Evolutionary conservation across 2,329 filamentous ascomycete species (phyloP), one percentile per base, ranked within the genome.

Genomic region (Sporothrix inflata): DNA sequence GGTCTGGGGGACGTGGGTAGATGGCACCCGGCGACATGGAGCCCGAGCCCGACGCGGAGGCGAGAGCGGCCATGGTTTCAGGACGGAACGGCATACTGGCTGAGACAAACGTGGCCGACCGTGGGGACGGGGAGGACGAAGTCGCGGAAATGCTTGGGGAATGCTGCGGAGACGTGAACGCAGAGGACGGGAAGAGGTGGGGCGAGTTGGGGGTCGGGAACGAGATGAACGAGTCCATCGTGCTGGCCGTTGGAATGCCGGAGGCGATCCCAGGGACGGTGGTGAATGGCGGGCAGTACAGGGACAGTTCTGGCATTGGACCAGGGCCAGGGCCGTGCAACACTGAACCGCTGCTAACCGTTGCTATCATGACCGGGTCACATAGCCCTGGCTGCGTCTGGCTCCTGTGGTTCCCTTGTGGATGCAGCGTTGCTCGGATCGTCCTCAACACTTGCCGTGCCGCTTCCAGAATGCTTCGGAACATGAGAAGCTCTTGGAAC

Each of bases 201-300:
- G 72, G 40, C 21, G 74, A 74, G 69, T 66, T 68, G 34, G 74
- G 72, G 1, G 73, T 72, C 2, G 70, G 55, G 49, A 73, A 57
- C 2, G 73, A 70, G 40, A 74, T 42, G 19, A 71, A 73, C 30
- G 74, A 74, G 4, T 70, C 57, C 40, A 45, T 30, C 5, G 74
- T 72, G 12, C 71, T 53, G 12, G 73, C 69, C 1, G 74, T 74
- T 8, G 72, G 24, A 40, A 72, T 57, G n/a, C 53, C 60, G 3
- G 66, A 27, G 11, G 57, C n/a, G 2, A 61, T 38, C 5, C 66
- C 71, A n/a, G 71, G 38, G 1, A 9, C n/a, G 0, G 53, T 45
- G 2, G 72, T 69, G 49, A 67, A 75, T 0, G 71, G 49, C n/a
- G 72, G 74, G 19, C 71, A 75, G 30, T 71, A 53, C n/a, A 74